Evolutionary conservation across 164 flowering plant genomes (phyloP).

Genomic region (Umbellularia californica): DNA sequence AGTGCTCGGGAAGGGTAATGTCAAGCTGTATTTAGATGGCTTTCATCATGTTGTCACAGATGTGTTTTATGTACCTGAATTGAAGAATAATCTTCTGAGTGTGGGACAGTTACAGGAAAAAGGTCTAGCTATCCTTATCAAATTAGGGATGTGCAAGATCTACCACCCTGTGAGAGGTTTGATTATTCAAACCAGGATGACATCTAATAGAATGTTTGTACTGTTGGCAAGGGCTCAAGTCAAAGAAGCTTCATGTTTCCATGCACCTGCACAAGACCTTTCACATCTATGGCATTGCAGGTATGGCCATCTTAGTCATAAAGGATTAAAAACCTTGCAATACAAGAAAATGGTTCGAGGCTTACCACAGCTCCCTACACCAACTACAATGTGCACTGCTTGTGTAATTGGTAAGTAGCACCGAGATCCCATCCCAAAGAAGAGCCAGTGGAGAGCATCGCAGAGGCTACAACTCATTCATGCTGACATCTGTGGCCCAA

Average conservation of each 20-base stretch:
- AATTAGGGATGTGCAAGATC: conserved; percentile 11
- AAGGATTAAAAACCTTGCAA: not conserved
- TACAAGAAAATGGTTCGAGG: not conserved
- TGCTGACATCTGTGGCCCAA: too few species aligned
- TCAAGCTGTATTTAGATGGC: not conserved
- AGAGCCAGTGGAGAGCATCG: conserved; percentile 15
- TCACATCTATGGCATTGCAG: not conserved
- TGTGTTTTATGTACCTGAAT: not conserved
- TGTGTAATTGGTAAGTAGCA: conserved; percentile 17
- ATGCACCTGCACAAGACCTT: not conserved
- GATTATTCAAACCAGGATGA: conserved; percentile 9
- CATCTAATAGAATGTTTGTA: conserved; percentile 15
- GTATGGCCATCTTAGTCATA: conserved; percentile 1
- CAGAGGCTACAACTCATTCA: too few species aligned
- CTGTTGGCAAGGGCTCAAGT: conserved; percentile 3
- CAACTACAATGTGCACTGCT: not conserved
- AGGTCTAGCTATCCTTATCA: conserved; percentile 15
- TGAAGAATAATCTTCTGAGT: conserved; percentile 6
- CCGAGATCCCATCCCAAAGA: conserved; percentile 12
- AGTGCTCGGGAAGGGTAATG: conserved; percentile 2
- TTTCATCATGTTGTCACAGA: conserved; percentile 3
- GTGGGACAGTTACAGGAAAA: conserved; percentile 21
- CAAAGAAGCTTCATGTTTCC: not conserved
- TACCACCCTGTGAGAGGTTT: conserved; percentile 9
- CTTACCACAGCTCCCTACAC: conserved; percentile 1